Evolutionary conservation across 1,139 yeast genomes (phyloP).

Genomic region (Tardiomyces blankii): DNA sequence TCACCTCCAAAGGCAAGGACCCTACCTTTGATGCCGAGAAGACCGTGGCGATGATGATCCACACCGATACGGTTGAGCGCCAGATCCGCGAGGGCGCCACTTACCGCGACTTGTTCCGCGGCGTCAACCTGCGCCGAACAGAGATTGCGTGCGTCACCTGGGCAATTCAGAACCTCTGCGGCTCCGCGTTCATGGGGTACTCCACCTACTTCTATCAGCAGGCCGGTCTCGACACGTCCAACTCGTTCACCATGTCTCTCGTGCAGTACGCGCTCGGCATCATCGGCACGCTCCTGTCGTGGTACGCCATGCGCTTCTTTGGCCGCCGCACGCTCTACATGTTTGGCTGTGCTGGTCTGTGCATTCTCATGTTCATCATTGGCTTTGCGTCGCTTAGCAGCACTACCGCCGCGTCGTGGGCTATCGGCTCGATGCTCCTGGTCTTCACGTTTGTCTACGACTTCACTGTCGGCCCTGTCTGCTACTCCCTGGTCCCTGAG

Average conservation of each 20-base stretch:
- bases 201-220: conserved; percentile 16
- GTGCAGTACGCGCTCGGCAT: conserved; percentile 34
- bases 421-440: conserved; percentile 8
- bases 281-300: conserved; percentile 39
- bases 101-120: conserved; percentile 41
- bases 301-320: conserved; percentile 35
- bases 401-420: background rate
- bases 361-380: background rate
- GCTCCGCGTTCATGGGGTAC: conserved; percentile 34
- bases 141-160: conserved; percentile 39
- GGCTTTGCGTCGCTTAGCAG: conserved; percentile 7
- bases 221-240: conserved; percentile 14
- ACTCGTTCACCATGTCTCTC: conserved; percentile 18
- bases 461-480: conserved; percentile 46
- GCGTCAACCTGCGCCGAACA: conserved; percentile 42
- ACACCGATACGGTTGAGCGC: conserved; percentile 38
- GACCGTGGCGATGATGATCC: conserved; percentile 31
- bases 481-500: conserved; percentile 48
- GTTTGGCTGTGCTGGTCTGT: background rate
- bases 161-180: conserved; percentile 41
- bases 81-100: conserved; percentile 25
- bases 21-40: conserved; percentile 22
- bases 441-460: conserved; percentile 34
- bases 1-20: conserved; percentile 5
- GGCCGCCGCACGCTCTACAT: conserved; percentile 41